Percentiles rank a stretch among this genome's conserved stretches.
These are phyloP conservation scores for Saccharomycopsis hybrid DNA, from an alignment of 1,139 yeast species.

Conservation along the genomic window DNA sequence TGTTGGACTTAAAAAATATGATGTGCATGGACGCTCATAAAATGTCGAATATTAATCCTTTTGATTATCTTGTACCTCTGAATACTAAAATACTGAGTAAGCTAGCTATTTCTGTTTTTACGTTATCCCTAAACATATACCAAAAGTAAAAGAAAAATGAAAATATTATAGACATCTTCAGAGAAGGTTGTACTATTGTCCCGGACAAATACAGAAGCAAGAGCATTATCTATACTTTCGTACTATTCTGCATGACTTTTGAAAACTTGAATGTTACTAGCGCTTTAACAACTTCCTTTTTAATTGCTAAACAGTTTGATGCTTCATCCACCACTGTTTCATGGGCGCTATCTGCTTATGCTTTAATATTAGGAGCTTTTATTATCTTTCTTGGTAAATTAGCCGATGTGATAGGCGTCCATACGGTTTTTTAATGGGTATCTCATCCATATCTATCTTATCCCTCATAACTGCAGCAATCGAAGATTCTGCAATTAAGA, in stretches of 20 bases:
- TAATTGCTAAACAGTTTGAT: constrained; percentile 24
- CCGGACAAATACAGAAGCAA: neutral
- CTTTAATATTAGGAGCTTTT: constrained; percentile 31
- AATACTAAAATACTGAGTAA: no score
- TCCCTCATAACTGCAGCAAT: constrained; percentile 28
- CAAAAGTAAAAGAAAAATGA: no score
- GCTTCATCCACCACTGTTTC: constrained; percentile 25
- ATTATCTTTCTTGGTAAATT: constrained; percentile 32
- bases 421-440: constrained; percentile 26
- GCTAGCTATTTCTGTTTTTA: no score
- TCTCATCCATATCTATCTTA: constrained; percentile 25
- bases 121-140: no score
- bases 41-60: no score
- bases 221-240: neutral
- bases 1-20: no score
- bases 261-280: constrained; percentile 26
- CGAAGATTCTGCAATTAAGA: constrained; percentile 27
- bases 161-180: no score
- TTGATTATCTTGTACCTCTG: no score
- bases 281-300: constrained; percentile 25
- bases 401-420: constrained; percentile 31
- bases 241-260: neutral
- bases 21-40: no score
- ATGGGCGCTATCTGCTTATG: constrained; percentile 33
- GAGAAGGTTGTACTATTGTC: neutral